Evolutionary conservation across 352 stramenopile species (phyloP), one percentile per base, ranked within the genome.

Genomic region (Phytophthora podocarpi): DNA sequence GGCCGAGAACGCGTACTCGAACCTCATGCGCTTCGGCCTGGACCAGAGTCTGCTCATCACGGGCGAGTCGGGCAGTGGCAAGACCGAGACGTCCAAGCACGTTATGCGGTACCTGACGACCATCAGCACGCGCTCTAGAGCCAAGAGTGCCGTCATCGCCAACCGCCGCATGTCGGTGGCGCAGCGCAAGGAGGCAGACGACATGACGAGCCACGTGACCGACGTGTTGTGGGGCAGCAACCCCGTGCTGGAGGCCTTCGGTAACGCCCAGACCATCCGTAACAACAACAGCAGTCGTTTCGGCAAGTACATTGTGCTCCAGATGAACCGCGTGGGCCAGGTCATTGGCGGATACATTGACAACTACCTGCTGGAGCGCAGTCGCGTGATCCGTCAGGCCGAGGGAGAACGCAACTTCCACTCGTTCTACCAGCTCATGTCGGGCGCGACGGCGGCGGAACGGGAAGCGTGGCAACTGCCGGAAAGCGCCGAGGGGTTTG

Each of bases 71-170:
- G 88, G 93, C 49, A 84, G 90, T 31, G 94, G 94, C 45, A 98
- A 98, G 81, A 98, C 95, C 1, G 93, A 98, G 66, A 98, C 93
- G 36, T 97, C 96, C 61, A 99, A 98, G 79, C 95, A 98, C 79
- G 89, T 98, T 15, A 95, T 99, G 85, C 87, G 94, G 34, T 98
- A 98, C 68, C 78, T 99, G 23, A 96, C 93, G 23, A 90, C 82
- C 56, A 83, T 95, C 65, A 87, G 76, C 37, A 92, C 82, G 45
- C 79, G 83, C 60, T 83, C 65, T 26, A 70, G 84, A 30, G 78
- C 80, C 59, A 87, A 87, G 66, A 87, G 70, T 42, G 80, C 80
- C 0, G 82, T 87, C 37, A 89, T 91, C 34, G 82, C 82, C 8
- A 89, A 88, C 51, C 84, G 84, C 42, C 81, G 82, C 59, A 87